phyloP scores from a whole-genome alignment of 2,329 filamentous ascomycete genomes.

The Alternaria panax region DNA sequence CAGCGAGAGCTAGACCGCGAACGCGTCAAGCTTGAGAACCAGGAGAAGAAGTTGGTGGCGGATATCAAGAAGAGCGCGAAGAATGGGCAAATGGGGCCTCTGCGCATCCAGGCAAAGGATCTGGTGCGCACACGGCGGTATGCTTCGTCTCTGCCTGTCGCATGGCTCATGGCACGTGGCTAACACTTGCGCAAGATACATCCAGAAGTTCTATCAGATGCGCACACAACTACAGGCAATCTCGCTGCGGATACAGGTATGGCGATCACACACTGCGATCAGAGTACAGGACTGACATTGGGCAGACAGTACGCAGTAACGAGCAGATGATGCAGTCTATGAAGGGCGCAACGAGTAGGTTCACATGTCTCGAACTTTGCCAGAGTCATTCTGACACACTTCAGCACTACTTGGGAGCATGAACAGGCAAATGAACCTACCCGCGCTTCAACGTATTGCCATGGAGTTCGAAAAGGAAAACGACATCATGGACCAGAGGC shows the following conservation, averaged over 20 bases:
- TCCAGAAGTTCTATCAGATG: constrained; percentile 99
- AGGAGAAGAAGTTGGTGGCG: constrained; percentile 94
- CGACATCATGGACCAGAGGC: constrained; percentile 98
- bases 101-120: constrained; percentile 98
- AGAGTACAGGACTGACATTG: constrained; percentile 23
- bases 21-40: constrained; percentile 93
- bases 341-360: constrained; percentile 82
- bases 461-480: constrained; percentile 99
- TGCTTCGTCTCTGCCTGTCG: constrained; percentile 8
- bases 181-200: constrained; percentile 66
- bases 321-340: constrained; percentile 99
- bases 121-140: constrained; percentile 87
- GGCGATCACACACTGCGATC: constrained; percentile 16
- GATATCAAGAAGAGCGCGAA: constrained; percentile 99
- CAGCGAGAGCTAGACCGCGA: constrained; percentile 96
- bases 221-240: constrained; percentile 96
- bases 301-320: constrained; percentile 92
- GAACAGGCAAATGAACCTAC: constrained; percentile 98
- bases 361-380: neutral
- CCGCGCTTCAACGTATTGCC: constrained; percentile 91
- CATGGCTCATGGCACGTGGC: neutral
- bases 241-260: constrained; percentile 88
- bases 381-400: constrained; percentile 20
- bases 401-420: constrained; percentile 85
- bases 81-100: constrained; percentile 97